These are phyloP conservation scores for Backusella westeae DNA, from an alignment of 192 early-diverging fungal species.

Conservation along the genomic window DNA sequence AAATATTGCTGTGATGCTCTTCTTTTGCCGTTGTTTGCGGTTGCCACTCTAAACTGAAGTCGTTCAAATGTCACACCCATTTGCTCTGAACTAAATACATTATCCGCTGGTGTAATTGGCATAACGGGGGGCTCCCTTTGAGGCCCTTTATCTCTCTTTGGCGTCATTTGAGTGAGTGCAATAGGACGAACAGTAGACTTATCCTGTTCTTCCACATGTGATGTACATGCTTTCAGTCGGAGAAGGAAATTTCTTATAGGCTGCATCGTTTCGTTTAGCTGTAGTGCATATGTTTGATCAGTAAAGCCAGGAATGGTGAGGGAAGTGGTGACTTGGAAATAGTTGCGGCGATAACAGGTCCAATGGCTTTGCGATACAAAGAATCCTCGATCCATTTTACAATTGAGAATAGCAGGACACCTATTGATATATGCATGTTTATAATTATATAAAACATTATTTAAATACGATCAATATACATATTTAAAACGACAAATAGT, in stretches of 20 bases:
- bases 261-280: slow-evolving; percentile 45
- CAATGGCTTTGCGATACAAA: slow-evolving; percentile 38
- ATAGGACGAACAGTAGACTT: slow-evolving; percentile 63
- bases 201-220: slow-evolving; percentile 55
- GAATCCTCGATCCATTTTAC: slow-evolving; percentile 15
- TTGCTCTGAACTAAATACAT: slow-evolving; percentile 22
- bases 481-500: background rate
- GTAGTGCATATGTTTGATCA: slow-evolving; percentile 30
- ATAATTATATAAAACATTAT: too few relatives aligned
- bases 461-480: background rate
- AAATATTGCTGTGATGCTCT: slow-evolving; percentile 89
- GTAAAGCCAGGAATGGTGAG: slow-evolving; percentile 40
- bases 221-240: slow-evolving; percentile 44
- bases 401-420: background rate
- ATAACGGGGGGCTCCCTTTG: slow-evolving; percentile 42
- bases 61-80: slow-evolving; percentile 75
- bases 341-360: slow-evolving; percentile 93
- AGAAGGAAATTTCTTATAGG: slow-evolving; percentile 59
- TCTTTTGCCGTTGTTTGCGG: slow-evolving; percentile 87
- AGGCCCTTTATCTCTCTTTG: slow-evolving; percentile 93
- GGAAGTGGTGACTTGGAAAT: slow-evolving; percentile 78
- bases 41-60: slow-evolving; percentile 90
- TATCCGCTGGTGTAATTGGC: slow-evolving; percentile 19
- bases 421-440: background rate
- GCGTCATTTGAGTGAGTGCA: slow-evolving; percentile 82